A percentile compares a stretch with the other conserved stretches of the same genome.
phyloP scores from a whole-genome alignment of 345 rosid species.

The Lepidium africanum region DNA sequence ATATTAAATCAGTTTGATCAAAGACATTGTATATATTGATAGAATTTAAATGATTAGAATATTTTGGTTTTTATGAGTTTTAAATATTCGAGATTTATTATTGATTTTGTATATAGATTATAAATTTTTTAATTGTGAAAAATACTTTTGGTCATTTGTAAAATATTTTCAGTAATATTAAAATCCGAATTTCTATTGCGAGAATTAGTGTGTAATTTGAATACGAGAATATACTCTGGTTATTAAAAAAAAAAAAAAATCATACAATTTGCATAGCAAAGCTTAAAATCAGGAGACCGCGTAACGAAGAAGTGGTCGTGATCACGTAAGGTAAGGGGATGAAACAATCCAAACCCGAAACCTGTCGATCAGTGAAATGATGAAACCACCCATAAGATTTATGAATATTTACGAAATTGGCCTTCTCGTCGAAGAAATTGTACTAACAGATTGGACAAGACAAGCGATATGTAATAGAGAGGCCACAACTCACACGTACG shows the following conservation, averaged over 20 bases:
- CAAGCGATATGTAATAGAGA: constrained; percentile 6
- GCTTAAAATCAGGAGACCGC: background rate
- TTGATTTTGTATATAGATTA: too few relatives aligned
- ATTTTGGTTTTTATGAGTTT: background rate
- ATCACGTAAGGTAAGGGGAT: constrained; percentile 5
- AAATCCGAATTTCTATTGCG: too few relatives aligned
- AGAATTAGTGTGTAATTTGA: too few relatives aligned
- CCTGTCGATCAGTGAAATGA: background rate
- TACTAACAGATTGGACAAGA: constrained; percentile 17
- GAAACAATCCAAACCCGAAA: background rate
- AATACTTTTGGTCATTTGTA: too few relatives aligned
- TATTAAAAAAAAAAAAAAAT: too few relatives aligned
- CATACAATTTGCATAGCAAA: background rate
- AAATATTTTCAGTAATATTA: too few relatives aligned
- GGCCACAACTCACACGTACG: constrained; percentile 29
- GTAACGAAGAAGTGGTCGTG: constrained; percentile 17
- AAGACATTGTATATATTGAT: too few relatives aligned
- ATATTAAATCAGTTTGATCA: too few relatives aligned
- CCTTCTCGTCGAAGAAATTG: background rate
- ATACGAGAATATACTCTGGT: too few relatives aligned
- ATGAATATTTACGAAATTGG: background rate
- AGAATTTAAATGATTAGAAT: too few relatives aligned
- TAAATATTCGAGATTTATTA: background rate
- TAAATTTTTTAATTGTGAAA: too few relatives aligned
- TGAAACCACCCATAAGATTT: background rate